Percentiles rank a stretch among this genome's conserved stretches.
Evolutionary conservation across 2,329 filamentous ascomycete genomes (phyloP).

Genomic region (Hymenoscyphus albidus): DNA sequence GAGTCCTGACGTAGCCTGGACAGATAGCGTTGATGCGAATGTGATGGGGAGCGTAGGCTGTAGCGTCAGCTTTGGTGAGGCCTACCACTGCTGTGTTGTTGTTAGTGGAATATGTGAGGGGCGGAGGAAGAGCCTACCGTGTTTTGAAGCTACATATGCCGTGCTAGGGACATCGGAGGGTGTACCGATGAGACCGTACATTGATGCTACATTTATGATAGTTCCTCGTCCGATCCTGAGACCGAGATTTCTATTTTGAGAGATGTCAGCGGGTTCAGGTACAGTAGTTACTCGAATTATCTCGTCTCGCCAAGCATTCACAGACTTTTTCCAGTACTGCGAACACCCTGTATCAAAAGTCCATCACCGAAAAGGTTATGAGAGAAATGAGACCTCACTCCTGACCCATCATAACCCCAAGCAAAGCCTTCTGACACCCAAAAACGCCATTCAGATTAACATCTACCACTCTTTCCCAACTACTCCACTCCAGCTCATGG

Average conservation of each 20-base stretch:
- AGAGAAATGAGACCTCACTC: constrained; percentile 34
- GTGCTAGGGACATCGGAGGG: constrained; percentile 38
- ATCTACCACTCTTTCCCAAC: constrained; percentile 49
- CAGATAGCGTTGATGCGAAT: constrained; percentile 61
- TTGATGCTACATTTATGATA: constrained; percentile 53
- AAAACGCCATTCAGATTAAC: constrained; percentile 55
- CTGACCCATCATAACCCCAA: constrained; percentile 49
- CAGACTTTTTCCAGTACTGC: too few relatives aligned
- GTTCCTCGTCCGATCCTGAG: constrained; percentile 42
- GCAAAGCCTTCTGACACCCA: constrained; percentile 52
- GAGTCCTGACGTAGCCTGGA: constrained; percentile 47
- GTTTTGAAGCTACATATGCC: constrained; percentile 50
- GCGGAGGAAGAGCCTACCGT: constrained; percentile 36
- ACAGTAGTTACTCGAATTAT: background rate
- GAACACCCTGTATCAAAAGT: too few relatives aligned
- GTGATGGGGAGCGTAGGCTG: constrained; percentile 46
- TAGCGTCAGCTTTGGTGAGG: constrained; percentile 40
- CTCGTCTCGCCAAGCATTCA: background rate
- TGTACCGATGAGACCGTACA: constrained; percentile 46
- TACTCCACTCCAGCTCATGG: constrained; percentile 43
- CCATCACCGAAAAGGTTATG: background rate
- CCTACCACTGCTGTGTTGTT: constrained; percentile 9
- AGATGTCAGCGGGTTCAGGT: background rate
- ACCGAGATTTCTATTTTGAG: constrained; percentile 35
- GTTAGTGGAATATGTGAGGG: background rate